Evolutionary conservation across 1,139 yeast genomes (phyloP).

Genomic region (Schizosaccharomyces versatilis): DNA sequence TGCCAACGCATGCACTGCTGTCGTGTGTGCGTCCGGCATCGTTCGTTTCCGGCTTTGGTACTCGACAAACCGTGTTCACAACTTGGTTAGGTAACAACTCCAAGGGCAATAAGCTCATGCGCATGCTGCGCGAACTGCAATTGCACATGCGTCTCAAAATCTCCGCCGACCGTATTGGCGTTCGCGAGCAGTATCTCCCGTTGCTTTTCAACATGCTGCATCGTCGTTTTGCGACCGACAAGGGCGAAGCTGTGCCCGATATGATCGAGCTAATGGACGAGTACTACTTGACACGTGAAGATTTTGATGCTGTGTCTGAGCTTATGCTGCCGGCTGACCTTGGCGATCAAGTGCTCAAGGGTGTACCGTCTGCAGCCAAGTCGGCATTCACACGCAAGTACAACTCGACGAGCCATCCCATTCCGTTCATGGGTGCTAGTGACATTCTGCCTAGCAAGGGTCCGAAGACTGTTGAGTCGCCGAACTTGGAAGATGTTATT

Average conservation of each 20-base stretch:
- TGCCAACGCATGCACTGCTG: constrained; percentile 79
- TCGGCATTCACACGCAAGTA: constrained; percentile 67
- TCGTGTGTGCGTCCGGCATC: constrained; percentile 70
- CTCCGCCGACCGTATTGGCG: constrained; percentile 50
- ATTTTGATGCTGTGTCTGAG: constrained; percentile 73
- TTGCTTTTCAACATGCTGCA: constrained; percentile 34
- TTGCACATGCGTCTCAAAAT: constrained; percentile 68
- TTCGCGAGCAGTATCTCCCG: constrained; percentile 61
- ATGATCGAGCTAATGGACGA: constrained; percentile 55
- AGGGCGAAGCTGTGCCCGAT: constrained; percentile 40
- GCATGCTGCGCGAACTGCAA: constrained; percentile 69
- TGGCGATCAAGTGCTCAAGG: constrained; percentile 26
- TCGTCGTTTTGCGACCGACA: constrained; percentile 31
- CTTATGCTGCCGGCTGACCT: constrained; percentile 44
- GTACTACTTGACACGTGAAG: constrained; percentile 69
- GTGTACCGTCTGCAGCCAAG: constrained; percentile 53
- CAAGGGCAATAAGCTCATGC: constrained; percentile 51
- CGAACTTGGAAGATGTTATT: constrained; percentile 38
- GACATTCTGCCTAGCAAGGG: constrained; percentile 26
- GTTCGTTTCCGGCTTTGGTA: constrained; percentile 47
- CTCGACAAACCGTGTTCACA: constrained; percentile 57
- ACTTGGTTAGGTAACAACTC: constrained; percentile 84
- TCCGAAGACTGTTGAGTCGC: constrained; percentile 22
- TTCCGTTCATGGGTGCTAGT: constrained; percentile 49
- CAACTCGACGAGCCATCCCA: constrained; percentile 57